Conservation (phyloP, 208 protist genomes). For the Leishmania lainsoni region DNA sequence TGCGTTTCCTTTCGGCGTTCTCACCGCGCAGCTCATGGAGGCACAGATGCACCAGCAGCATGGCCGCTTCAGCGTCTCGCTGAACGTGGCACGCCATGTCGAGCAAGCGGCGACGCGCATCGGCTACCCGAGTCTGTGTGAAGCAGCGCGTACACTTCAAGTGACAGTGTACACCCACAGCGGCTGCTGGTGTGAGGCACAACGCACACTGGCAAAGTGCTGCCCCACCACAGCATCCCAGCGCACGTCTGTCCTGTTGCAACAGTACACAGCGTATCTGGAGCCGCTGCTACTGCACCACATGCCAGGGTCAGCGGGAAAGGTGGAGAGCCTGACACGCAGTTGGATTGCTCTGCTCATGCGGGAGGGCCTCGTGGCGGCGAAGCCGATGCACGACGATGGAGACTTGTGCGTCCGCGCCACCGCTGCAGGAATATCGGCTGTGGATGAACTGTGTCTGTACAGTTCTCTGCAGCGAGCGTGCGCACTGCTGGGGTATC, state of each 20-base stretch:
- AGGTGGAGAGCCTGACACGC: slow-evolving; percentile 9
- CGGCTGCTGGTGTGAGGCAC: slow-evolving; percentile 19
- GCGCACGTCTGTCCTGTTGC: slow-evolving; percentile 14
- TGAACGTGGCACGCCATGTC: slow-evolving; percentile 31
- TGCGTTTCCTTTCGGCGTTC: slow-evolving; percentile 69
- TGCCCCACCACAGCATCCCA: slow-evolving; percentile 6
- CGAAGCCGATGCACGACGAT: not conserved
- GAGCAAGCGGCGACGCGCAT: slow-evolving; percentile 41
- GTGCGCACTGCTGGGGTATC: not conserved
- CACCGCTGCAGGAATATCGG: slow-evolving; percentile 1
- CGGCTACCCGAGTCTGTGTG: slow-evolving; percentile 36
- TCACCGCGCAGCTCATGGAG: slow-evolving; percentile 59
- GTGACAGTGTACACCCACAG: slow-evolving; percentile 14
- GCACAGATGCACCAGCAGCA: slow-evolving; percentile 38
- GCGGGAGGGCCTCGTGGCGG: slow-evolving; percentile 10
- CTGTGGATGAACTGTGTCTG: slow-evolving; percentile 20
- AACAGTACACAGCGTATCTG: slow-evolving; percentile 23
- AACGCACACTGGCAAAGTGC: slow-evolving; percentile 13
- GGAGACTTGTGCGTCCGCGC: slow-evolving; percentile 4
- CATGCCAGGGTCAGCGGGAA: not conserved
- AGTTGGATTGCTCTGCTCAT: slow-evolving; percentile 23
- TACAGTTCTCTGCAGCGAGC: slow-evolving; percentile 23
- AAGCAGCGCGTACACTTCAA: slow-evolving; percentile 21
- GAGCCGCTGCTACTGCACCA: slow-evolving; percentile 22
- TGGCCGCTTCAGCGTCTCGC: slow-evolving; percentile 39